These are phyloP conservation scores for Diospyros kaki DNA, from an alignment of 148 eudicot species.

Conservation along the genomic window DNA sequence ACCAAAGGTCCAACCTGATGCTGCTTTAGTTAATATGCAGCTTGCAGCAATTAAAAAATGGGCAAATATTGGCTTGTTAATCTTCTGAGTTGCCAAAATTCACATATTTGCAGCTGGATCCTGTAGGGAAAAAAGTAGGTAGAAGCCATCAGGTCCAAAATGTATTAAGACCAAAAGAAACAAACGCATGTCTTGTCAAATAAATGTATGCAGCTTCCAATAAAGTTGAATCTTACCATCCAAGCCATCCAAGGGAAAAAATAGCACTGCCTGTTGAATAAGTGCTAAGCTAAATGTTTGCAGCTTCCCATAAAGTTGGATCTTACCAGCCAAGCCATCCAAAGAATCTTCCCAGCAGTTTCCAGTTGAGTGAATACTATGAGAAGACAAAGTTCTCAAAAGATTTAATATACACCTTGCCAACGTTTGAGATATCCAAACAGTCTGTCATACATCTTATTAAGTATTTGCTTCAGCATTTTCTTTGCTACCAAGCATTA, in stretches of 20 bases:
- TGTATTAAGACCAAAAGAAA: neutral
- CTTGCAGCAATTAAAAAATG: neutral
- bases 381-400: neutral
- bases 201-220: neutral
- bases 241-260: neutral
- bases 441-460: neutral
- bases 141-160: neutral
- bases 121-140: neutral
- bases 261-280: neutral
- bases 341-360: conserved; percentile 8
- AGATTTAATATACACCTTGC: neutral
- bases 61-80: conserved; percentile 1
- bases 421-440: neutral
- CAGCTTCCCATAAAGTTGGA: neutral
- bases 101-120: neutral
- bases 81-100: neutral
- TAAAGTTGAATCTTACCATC: conserved; percentile 6
- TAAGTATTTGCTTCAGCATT: conserved; percentile 18
- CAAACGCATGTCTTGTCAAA: too few relatives aligned
- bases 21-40: neutral
- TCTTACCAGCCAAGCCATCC: conserved; percentile 12
- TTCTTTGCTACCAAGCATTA: conserved; percentile 25
- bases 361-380: neutral
- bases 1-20: conserved; percentile 1
- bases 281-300: neutral